Base-by-base conservation (phyloP, 257 asterid species). In the Solanum phureja region DNA sequence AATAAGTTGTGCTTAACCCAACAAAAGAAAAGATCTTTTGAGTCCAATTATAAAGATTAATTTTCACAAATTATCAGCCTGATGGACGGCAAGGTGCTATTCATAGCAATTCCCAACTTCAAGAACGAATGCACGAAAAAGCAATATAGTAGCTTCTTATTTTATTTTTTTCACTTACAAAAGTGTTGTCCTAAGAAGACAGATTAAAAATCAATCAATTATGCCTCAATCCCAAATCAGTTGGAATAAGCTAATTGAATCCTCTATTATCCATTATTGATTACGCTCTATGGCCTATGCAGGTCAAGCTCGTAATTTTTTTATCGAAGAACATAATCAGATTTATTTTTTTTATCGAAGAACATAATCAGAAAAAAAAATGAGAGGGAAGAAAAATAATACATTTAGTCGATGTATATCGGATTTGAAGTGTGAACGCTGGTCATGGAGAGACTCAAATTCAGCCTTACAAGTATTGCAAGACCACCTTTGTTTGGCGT, bases 391-490 rank as follows among this genome's bases (percentile, higher is more conserved):
- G 35, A 31, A 82, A 33, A 24, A 44, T 34, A 88, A 27, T 91
- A 97, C 99, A 88, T 97, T 97, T 87, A 97, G 92, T 60, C 99
- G 98, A 89, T 97, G 99, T 88, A 97, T 89, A 90, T 95, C 99
- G 85, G 98, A 97, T 89, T 96, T 95, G 90, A 97, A 97, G 91
- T 97, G 99, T 71, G 93, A 91, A 29, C 99, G 97, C 90, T 97
- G 99, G 87, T 95, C 98, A 12, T 37, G 91, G 38, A 97, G 98
- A 69, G 99, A 97, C 87, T 97, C 98, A 91, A 97, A 97, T 89
- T 95, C 98, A 27, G 94, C 92, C 86, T 95, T 95, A 87, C 99
- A 97, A 37, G 98, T 95, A 89, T 89, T 95, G 92, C 99, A 97
- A 77, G 98, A 92, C 99, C 98, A 97, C 89, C 95, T 93, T 91